Conservation (phyloP, 441 rosid genomes). For the Erysimum pusillum region DNA sequence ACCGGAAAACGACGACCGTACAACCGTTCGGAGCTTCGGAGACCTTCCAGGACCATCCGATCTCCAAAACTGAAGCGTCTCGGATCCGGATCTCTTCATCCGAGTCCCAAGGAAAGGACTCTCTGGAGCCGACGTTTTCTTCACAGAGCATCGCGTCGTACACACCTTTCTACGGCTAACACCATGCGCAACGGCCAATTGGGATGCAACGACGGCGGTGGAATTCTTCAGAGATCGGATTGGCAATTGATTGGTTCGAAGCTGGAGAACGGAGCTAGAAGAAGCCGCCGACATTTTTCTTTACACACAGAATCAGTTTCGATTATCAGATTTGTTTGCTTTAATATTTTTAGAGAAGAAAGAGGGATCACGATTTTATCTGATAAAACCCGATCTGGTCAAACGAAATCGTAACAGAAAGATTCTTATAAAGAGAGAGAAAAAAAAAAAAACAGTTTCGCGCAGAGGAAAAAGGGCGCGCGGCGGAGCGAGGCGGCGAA, state of each 20-base stretch:
- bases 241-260: conserved; percentile 27
- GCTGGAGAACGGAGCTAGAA: conserved; percentile 39
- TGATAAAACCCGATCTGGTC: not conserved
- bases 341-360: not conserved
- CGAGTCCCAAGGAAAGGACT: conserved; percentile 62
- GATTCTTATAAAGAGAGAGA: conserved; percentile 4
- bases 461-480: not conserved
- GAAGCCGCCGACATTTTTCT: conserved; percentile 45
- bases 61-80: conserved; percentile 74
- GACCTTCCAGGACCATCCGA: conserved; percentile 84
- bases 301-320: not conserved
- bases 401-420: not conserved
- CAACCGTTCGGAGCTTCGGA: conserved; percentile 76
- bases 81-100: conserved; percentile 57
- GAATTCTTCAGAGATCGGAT: conserved; percentile 31
- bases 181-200: conserved; percentile 36
- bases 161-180: conserved; percentile 22
- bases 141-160: conserved; percentile 34
- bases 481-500: conserved; percentile 30
- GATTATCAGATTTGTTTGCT: conserved; percentile 22
- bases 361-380: not conserved
- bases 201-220: conserved; percentile 23
- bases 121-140: conserved; percentile 15
- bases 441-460: not conserved
- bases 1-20: conserved; percentile 79